Base-by-base conservation (phyloP, 1,284 basidiomycete genomes). In the Trichosporon faecale region DNA sequence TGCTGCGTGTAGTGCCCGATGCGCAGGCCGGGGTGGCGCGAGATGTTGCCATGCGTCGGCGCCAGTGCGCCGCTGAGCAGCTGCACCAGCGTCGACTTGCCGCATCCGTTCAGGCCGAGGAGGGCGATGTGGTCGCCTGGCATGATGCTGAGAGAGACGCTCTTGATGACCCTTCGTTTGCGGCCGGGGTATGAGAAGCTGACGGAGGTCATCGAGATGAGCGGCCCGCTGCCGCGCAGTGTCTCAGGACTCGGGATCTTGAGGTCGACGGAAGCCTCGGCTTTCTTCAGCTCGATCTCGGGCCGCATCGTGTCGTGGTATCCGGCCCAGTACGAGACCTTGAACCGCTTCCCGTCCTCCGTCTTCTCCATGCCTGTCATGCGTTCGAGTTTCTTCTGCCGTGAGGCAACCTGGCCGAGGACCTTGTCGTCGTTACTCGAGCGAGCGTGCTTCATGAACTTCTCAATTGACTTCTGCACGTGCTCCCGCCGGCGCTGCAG, bases 351-450 rank as follows among this genome's bases (percentile, higher is more conserved):
- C 1, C 86, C 86, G 67, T 85, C 85, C 23, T 80, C 82, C 65
- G 81, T 85, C 27, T 84, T 84, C 76, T 90, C 88, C 46, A 86
- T 74, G 7, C 88, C 88, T 79, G 83, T 86, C n/a, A 88, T 83
- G 44, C 89, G 87, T 67, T 88, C 87, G 40, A 88, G 82, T 78
- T 90, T 91, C 81, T 88, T 89, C 78, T 88, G 87, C 8, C 90
- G 80, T 40, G 86, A 88, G 70, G 86, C 86, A n/a, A 86, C 88
- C 49, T 73, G 72, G 7, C 66, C 64, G 31, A 71, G 72, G 46
- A 73, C 70, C 66, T 73, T 73, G 65, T 71, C 70, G 66, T 73
- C 70, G 46, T 55, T 40, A 11, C 44, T 46, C 21, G 55, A 33
- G 25, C 55, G 66, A 14, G 72, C 72, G 66, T 73, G 72, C 61